Percentiles rank a stretch among this genome's conserved stretches.
These are phyloP conservation scores for Crucibulum laeve DNA, from an alignment of 768 basidiomycete species.

Conservation along the genomic window DNA sequence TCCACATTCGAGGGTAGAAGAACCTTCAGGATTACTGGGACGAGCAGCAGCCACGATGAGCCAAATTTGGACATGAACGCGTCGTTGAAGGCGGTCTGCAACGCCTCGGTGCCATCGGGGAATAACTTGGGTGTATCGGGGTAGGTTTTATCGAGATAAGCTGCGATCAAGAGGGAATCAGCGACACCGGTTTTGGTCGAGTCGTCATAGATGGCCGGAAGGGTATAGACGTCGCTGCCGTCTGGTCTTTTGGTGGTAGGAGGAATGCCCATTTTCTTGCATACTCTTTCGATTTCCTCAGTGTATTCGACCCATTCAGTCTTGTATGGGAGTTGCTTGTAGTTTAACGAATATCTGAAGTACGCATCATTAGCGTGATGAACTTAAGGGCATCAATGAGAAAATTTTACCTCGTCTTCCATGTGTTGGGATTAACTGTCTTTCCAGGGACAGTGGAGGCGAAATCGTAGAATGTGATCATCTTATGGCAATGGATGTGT, in stretches of 20 bases:
- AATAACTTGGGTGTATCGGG: constrained; percentile 36
- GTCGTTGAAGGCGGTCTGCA: constrained; percentile 33
- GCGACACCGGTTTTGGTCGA: constrained; percentile 29
- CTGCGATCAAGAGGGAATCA: constrained; percentile 42
- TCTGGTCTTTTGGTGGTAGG: constrained; percentile 27
- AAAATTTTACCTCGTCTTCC: too few relatives aligned
- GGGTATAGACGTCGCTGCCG: constrained; percentile 32
- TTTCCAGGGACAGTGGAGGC: too few relatives aligned
- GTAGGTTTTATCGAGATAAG: constrained; percentile 47
- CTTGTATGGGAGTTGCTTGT: constrained; percentile 33
- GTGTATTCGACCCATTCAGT: constrained; percentile 51
- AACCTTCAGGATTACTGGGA: constrained; percentile 12
- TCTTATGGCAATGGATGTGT: too few relatives aligned
- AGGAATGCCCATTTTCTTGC: constrained; percentile 29
- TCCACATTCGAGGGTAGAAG: constrained; percentile 18
- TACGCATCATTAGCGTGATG: too few relatives aligned
- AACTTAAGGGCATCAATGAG: too few relatives aligned
- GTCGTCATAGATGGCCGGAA: constrained; percentile 48
- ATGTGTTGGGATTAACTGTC: too few relatives aligned
- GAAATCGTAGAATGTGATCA: too few relatives aligned
- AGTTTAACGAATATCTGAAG: constrained; percentile 31
- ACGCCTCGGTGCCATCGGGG: constrained; percentile 28
- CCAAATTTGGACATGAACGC: constrained; percentile 12
- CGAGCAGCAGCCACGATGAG: constrained; percentile 13
- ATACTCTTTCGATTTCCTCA: constrained; percentile 35